Percentiles rank a stretch among this genome's conserved stretches.
phyloP scores from a whole-genome alignment of 441 rosid species.

The Metrosideros polymorpha region DNA sequence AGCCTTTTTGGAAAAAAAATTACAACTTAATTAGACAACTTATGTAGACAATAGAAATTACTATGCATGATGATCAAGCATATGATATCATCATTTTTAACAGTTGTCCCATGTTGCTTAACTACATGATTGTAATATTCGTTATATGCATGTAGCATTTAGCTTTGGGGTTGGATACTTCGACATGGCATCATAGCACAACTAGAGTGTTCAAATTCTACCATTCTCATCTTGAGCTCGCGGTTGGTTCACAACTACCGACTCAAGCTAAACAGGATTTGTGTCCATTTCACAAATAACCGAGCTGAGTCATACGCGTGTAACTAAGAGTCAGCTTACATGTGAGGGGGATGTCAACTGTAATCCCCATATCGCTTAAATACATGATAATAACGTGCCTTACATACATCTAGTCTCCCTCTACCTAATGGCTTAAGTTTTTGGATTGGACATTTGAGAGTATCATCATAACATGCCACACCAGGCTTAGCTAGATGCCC shows the following conservation, averaged over 20 bases:
- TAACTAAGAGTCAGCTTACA: neutral
- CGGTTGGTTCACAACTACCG: too few relatives aligned
- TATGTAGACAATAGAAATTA: too few relatives aligned
- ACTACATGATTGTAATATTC: neutral
- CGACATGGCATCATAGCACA: too few relatives aligned
- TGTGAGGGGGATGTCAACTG: neutral
- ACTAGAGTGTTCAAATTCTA: too few relatives aligned
- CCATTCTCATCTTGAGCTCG: too few relatives aligned
- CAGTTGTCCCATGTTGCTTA: too few relatives aligned
- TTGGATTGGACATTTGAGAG: neutral
- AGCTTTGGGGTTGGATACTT: too few relatives aligned
- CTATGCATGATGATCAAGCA: too few relatives aligned
- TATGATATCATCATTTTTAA: too few relatives aligned
- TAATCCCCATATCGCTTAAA: neutral
- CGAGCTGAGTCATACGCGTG: neutral
- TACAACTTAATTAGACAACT: too few relatives aligned
- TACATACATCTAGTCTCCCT: neutral
- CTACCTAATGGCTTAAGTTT: neutral
- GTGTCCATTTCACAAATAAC: neutral
- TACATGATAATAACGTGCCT: neutral
- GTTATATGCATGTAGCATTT: too few relatives aligned
- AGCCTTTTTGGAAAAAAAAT: too few relatives aligned
- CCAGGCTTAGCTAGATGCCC: neutral
- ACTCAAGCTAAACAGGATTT: neutral
- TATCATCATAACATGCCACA: neutral